Evolutionary conservation across 495 filamentous ascomycete species (phyloP).

Genomic region (Hapsidospora chrysogenum): DNA sequence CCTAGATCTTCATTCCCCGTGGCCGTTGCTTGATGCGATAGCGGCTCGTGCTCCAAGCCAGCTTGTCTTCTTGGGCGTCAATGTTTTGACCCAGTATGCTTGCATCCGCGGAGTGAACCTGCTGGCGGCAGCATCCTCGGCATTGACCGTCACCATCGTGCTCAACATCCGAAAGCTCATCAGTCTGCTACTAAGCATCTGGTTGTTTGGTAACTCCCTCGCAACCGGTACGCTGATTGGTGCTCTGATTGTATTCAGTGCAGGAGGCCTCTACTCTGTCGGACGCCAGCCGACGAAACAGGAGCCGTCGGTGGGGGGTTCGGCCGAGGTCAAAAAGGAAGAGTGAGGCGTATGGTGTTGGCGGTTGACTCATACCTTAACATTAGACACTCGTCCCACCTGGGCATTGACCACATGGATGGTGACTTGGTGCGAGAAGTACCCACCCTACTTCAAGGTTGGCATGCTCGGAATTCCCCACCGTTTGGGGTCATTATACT

Average conservation of each 20-base stretch:
- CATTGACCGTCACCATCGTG: conserved; percentile 87
- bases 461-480: no score
- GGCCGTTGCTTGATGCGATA: background rate
- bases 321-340: no score
- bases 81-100: conserved; percentile 81
- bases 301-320: no score
- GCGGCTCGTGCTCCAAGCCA: conserved; percentile 44
- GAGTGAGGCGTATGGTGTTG: no score
- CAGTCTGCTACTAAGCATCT: conserved; percentile 76
- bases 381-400: no score
- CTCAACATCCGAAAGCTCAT: conserved; percentile 93
- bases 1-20: conserved; percentile 15
- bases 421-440: no score
- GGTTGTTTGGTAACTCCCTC: conserved; percentile 77
- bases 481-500: no score
- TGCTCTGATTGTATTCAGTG: conserved; percentile 70
- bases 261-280: conserved; percentile 57
- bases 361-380: no score
- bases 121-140: conserved; percentile 67
- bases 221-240: conserved; percentile 60
- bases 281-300: background rate
- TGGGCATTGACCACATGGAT: no score
- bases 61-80: conserved; percentile 54
- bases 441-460: no score
- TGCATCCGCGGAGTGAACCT: conserved; percentile 94